Base-by-base conservation (phyloP, 768 basidiomycete species). In the Russula abietina region DNA sequence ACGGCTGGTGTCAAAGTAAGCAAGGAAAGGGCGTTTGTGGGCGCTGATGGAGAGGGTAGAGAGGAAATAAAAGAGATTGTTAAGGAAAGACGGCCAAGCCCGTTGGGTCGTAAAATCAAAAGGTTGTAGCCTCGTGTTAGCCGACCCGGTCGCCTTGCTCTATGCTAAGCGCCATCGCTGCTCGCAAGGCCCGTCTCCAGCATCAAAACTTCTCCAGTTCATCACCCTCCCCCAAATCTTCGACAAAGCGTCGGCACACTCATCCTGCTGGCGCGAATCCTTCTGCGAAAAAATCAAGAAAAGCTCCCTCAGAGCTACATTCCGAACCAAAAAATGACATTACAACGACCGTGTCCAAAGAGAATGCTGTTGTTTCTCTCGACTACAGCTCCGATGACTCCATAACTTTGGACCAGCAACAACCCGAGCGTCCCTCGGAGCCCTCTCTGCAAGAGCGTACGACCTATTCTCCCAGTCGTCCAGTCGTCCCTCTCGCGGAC, bases 151-250 rank as follows among this genome's bases (percentile, higher is more conserved):
- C 45, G 10, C 45, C 3, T 24, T 36, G 16, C 39, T 33, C 28
- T 12, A 88, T 88, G 87, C 75, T 89, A 55, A 88, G 86, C 69
- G 88, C 88, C 2, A 75, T 91, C 53, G 87, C 87, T 32, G 87
- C 87, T 2, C 80, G 88, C 38, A 88, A 84, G 69, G 85, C 84
- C 78, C 84, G 70, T 64, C 67, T 71, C 0, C 67, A 66, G 28
- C 59, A 39, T 39, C 10, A 68, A 17, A 16, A n/a, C 30, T 4
- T 11, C 22, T 17, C 6, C 17, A 30, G 30, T 30, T 6, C 5
- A 30, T 36, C 36, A 11, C 14, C 17, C 43, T 22, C 56, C 24
- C 45, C 65, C 30, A 76, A 73, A 36, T 62, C 74, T 1, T 64
- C 73, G 5, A 72, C 77, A 9, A 86, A 84, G 71, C 79, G 83